A percentile compares a stretch with the other conserved stretches of the same genome.
Conservation (phyloP, 2,329 filamentous ascomycete species). For the Talaromyces sp. region DNA sequence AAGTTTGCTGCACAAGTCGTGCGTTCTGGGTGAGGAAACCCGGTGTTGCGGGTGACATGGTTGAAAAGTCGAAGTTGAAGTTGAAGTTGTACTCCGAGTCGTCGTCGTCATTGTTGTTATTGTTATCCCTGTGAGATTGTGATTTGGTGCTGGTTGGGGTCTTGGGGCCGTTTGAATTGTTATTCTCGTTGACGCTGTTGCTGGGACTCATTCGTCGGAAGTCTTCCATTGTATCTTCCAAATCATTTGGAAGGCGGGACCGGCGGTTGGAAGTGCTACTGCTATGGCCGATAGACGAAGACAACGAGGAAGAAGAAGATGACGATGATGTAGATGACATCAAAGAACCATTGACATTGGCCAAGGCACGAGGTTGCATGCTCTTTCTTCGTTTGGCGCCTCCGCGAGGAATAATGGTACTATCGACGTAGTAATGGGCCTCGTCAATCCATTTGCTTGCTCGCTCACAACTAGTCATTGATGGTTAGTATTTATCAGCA, state of each 20-base stretch:
- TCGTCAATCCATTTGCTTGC: conserved; percentile 75
- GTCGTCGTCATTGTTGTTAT: neutral
- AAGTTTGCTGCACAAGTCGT: conserved; percentile 48
- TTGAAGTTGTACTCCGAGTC: conserved; percentile 14
- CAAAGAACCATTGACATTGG: conserved; percentile 63
- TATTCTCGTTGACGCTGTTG: conserved; percentile 20
- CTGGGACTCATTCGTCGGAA: conserved; percentile 30
- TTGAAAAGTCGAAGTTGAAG: conserved; percentile 34
- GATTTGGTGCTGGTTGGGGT: conserved; percentile 25
- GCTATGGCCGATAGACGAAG: neutral
- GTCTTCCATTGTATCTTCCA: conserved; percentile 25
- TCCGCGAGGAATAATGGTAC: conserved; percentile 61
- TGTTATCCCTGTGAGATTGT: neutral
- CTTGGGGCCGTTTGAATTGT: conserved; percentile 20
- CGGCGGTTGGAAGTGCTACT: conserved; percentile 22
- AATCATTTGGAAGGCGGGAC: conserved; percentile 22
- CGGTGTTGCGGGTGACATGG: conserved; percentile 43
- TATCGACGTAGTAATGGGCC: conserved; percentile 63
- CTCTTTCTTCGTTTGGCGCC: conserved; percentile 69
- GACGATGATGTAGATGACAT: conserved; percentile 20
- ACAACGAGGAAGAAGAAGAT: conserved; percentile 1
- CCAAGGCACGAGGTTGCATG: conserved; percentile 69
- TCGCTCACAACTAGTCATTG: conserved; percentile 59
- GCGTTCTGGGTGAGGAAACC: conserved; percentile 42
- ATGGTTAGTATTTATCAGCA: conserved; percentile 16